Evolutionary conservation across 1,139 yeast species (phyloP), one percentile per base, ranked within the genome.

Genomic region (Yamadazyma spencermartinsiae): DNA sequence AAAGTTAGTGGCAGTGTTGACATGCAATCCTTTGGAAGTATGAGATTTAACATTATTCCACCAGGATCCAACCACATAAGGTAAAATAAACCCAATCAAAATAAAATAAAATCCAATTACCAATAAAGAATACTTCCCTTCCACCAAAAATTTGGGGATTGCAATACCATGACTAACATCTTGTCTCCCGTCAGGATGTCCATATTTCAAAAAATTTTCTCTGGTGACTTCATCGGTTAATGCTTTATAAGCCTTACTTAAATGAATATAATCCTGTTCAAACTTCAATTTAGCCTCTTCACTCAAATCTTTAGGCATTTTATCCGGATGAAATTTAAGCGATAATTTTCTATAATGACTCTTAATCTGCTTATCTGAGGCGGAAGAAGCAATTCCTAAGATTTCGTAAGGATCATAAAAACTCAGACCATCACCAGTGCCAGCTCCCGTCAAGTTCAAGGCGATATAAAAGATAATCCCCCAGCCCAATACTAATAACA

Each of bases 141-240:
- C 96, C 31, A 94, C 88, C 51, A 94, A 73, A 63, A 88, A 88
- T 58, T 85, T 83, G 29, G 99, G 99, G 50, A 94, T 68, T 0
- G 98, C 99, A 61, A 94, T 89, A 41, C 98, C 98, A 59, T 88
- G 97, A n/a, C 84, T 70, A n/a, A 86, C 74, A 34, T 87, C 87
- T 61, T 88, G 96, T 35, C 95, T 96, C 29, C 98, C 98, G 65
- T 94, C 98, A 5, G 99, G 99, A 59, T 94, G 96, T 33, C 99
- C 99, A 56, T 83, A 92, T 54, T 79, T 82, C 55, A 84, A 68
- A 59, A 78, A 90, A 60, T 94, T 94, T 49, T 86, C 87, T 53
- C 82, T 82, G 9, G 89, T 81, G 24, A 74, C 79, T 50, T 87
- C 96, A 62, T 94, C 98, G 10, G 98, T 94, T 50, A 94, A 75